These are phyloP conservation scores for Beauveria sp. DNA, from an alignment of 2,329 filamentous ascomycete genomes.

Conservation along the genomic window DNA sequence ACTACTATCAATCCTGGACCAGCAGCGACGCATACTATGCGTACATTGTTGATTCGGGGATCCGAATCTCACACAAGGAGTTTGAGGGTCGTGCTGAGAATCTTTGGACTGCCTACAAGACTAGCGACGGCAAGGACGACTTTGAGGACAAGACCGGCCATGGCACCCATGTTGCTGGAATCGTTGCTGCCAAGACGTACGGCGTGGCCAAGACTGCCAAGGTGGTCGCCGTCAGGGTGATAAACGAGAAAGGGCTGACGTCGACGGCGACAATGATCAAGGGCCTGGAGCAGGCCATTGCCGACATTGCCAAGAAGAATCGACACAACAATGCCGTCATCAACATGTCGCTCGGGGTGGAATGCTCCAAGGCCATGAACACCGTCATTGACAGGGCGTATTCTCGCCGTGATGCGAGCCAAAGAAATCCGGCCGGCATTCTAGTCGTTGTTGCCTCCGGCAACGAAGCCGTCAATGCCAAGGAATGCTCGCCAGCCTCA, in stretches of 20 bases:
- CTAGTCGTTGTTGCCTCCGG: neutral
- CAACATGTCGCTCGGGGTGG: neutral
- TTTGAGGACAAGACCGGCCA: constrained; percentile 40
- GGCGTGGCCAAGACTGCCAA: constrained; percentile 53
- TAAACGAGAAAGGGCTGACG: neutral
- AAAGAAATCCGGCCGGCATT: neutral
- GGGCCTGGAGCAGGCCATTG: neutral
- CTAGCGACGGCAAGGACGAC: constrained; percentile 18
- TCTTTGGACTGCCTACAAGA: neutral
- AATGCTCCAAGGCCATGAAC: neutral
- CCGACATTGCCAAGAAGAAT: neutral
- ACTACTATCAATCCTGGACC: neutral
- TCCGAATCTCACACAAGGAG: neutral
- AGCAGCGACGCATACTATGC: neutral
- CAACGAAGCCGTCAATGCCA: constrained; percentile 36
- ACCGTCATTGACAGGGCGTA: neutral
- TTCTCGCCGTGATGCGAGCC: neutral
- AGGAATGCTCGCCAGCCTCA: constrained; percentile 38
- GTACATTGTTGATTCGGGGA: constrained; percentile 21
- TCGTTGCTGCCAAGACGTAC: constrained; percentile 51
- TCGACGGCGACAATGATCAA: neutral
- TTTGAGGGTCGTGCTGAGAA: neutral
- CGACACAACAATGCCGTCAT: neutral
- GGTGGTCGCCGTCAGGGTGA: constrained; percentile 28
- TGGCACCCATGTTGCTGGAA: constrained; percentile 57